Evolutionary conservation across 2,329 filamentous ascomycete species (phyloP).

Genomic region (Dothiorella sarmentorum): DNA sequence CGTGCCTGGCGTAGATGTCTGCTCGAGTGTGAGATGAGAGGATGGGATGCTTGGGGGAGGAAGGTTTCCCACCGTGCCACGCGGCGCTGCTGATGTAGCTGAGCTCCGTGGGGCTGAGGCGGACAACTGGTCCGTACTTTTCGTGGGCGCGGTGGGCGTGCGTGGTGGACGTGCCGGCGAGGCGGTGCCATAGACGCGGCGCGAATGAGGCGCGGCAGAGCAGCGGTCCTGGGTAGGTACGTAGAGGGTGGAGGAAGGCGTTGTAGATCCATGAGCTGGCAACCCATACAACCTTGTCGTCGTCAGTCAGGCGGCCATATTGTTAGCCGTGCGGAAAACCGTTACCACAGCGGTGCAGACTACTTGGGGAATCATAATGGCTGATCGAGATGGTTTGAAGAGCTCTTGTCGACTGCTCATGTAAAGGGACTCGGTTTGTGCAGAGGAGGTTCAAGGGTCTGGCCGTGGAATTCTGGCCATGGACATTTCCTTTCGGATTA

Average conservation of each 20-base stretch:
- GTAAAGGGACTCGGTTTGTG: too few relatives aligned
- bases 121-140: slow-evolving; percentile 42
- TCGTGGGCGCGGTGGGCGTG: slow-evolving; percentile 26
- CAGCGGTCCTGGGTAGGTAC: slow-evolving; percentile 15
- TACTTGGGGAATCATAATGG: too few relatives aligned
- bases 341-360: too few relatives aligned
- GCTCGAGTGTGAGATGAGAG: background rate
- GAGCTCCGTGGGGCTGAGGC: slow-evolving; percentile 38
- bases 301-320: too few relatives aligned
- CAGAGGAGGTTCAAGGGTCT: too few relatives aligned
- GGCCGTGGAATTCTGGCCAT: too few relatives aligned
- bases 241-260: slow-evolving; percentile 10
- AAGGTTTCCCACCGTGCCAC: slow-evolving; percentile 28
- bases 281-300: background rate
- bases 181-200: background rate
- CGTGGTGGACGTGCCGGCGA: background rate
- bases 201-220: slow-evolving; percentile 3
- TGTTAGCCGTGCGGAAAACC: too few relatives aligned
- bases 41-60: background rate
- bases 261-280: slow-evolving; percentile 16
- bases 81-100: slow-evolving; percentile 37
- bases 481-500: too few relatives aligned
- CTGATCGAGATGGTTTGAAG: too few relatives aligned
- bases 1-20: slow-evolving; percentile 30
- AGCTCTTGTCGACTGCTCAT: too few relatives aligned